Evolutionary conservation across 2,329 filamentous ascomycete species (phyloP), one percentile per base, ranked within the genome.

Genomic region (Xylaria multiplex): DNA sequence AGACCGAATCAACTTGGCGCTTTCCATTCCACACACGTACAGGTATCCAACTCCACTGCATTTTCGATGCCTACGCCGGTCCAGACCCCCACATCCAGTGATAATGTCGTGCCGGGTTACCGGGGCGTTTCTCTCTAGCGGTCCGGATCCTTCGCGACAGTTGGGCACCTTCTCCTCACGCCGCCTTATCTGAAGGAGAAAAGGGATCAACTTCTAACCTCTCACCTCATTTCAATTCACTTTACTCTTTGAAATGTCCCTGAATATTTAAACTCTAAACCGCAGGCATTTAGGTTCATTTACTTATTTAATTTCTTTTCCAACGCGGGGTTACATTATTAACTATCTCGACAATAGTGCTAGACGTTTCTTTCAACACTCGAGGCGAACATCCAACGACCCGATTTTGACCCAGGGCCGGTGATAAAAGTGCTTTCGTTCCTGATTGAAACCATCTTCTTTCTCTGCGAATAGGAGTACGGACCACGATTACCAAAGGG

Each of bases 91-190:
- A 32, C 43, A 54, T 24, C 56, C 55, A 59, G 42, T 59, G 19
- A 55, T 9, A 13, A 50, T 59, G 22, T 13, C n/a, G 48, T 24
- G 62, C 56, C 62, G 49, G 43, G 42, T 48, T 59, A 43, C 32
- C 40, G 62, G 52, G 57, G 37, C 45, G 9, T 45, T 55, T 13
- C 52, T 55, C 19, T 27, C 35, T 13, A 55, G 43, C 43, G 27
- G 57, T 6, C 49, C 22, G 37, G 61, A 54, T 54, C 55, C 50
- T 59, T 49, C 50, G 43, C 32, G 16, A 32, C 43, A 32, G 50
- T 50, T 32, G 43, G 49, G 55, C 55, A 48, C 48, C 50, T 54
- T 37, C 40, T 46, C 43, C 49, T 16, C 54, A 32, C 5, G 37
- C 24, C 37, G 30, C 43, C 2, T 48, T 43, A 43, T 45, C 30